Base-by-base conservation (phyloP, 495 filamentous ascomycete genomes). In the Recurvomyces mirabilis region DNA sequence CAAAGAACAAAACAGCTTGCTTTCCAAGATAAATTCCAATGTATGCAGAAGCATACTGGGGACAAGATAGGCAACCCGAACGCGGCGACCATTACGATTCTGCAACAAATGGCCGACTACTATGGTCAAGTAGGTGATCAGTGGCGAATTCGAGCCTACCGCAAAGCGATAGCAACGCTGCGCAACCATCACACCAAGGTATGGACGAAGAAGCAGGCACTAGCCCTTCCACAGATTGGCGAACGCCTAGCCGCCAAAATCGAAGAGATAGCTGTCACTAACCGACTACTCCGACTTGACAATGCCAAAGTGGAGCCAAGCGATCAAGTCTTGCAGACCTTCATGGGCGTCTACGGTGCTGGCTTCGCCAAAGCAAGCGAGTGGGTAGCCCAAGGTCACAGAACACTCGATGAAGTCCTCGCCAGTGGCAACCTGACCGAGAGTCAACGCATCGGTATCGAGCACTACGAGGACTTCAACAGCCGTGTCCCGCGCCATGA, bases 231-330 rank as follows among this genome's bases (percentile, higher is more conserved):
- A 1, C 73, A 74, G 42, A 81, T 98, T 49, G 91, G 91, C 23
- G 42, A 65, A 6, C 74, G 85, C 10, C 60, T 98, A 13, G 91
- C 91, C 0, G 68, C 71, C 30, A 95, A 95, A 55, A 94, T 98
- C 43, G 82, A 93, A 55, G 91, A 98, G 56, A 94, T 95, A 36
- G 86, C 75, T 4, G 59, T 63, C 41, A 95, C 89, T 0, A 75
- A 87, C 55, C 68, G 68, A 12, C 75, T 98, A 0, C 71, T 75
- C 15, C 77, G 82, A 28, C 69, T 95, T 2, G 84, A 93, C 0
- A 72, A 74, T 52, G 69, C 81, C 0, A 74, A 69, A 41, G 53
- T 65, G 12, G 81, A 89, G n/a, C 71, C 78, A 0, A 67, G 69
- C 12, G 81, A 87, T 54, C 60, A 62, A 1, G 63, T 73, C 0